Evolutionary conservation across 345 rosid species (phyloP).

Genomic region (Brassica rapa): DNA sequence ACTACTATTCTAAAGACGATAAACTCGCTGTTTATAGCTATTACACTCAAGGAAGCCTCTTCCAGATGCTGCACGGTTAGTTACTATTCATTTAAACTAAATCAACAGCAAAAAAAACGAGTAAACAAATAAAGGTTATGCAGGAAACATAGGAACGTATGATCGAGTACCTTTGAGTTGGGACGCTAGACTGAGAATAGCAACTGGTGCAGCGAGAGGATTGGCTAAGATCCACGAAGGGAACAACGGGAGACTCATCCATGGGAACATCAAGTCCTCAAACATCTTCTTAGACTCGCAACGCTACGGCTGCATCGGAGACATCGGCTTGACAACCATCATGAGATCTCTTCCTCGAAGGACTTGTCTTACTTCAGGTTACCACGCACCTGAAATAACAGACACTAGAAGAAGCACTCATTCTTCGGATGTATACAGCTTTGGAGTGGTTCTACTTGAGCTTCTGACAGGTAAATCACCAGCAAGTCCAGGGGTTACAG

Average conservation of each 20-base stretch:
- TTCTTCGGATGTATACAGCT: slow-evolving; percentile 85
- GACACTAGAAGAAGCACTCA: slow-evolving; percentile 85
- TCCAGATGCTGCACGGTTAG: slow-evolving; percentile 75
- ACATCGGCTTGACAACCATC: slow-evolving; percentile 63
- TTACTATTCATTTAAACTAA: background rate
- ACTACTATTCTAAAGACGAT: slow-evolving; percentile 87
- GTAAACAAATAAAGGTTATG: background rate
- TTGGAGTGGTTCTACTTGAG: slow-evolving; percentile 87
- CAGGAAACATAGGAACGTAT: slow-evolving; percentile 53
- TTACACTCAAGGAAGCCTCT: slow-evolving; percentile 66
- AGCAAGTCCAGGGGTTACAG: slow-evolving; percentile 46
- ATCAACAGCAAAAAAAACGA: background rate
- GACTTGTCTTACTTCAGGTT: slow-evolving; percentile 67
- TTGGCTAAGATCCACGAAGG: slow-evolving; percentile 62
- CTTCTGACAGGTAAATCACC: slow-evolving; percentile 88
- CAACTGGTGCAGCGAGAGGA: slow-evolving; percentile 78
- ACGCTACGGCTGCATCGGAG: slow-evolving; percentile 67
- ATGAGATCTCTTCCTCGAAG: slow-evolving; percentile 69
- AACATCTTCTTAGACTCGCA: slow-evolving; percentile 72
- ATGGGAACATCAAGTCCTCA: slow-evolving; percentile 80
- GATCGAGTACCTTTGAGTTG: slow-evolving; percentile 56
- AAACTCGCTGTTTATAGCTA: slow-evolving; percentile 82
- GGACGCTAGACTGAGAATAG: slow-evolving; percentile 70
- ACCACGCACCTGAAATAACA: slow-evolving; percentile 88
- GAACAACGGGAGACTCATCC: slow-evolving; percentile 62